A percentile compares a stretch with the other conserved stretches of the same genome.
Conservation (phyloP, 768 basidiomycete species). For the Lyophyllum semitale region DNA sequence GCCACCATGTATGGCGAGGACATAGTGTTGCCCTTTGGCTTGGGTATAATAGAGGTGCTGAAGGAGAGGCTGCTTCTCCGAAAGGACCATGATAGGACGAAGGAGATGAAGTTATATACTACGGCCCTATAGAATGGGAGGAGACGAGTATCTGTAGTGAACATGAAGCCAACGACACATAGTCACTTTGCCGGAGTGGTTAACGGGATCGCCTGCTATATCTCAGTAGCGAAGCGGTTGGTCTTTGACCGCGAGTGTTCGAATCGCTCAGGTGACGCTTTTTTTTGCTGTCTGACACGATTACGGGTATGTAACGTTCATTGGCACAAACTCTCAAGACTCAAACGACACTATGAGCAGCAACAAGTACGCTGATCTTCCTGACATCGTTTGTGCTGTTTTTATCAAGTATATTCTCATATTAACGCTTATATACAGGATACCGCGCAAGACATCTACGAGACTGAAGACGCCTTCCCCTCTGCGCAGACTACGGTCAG, state of each 20-base stretch:
- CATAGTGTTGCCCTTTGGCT: constrained; percentile 21
- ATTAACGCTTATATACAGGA: constrained; percentile 50
- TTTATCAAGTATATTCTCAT: constrained; percentile 9
- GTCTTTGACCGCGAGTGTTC: constrained; percentile 54
- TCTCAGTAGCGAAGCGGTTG: constrained; percentile 43
- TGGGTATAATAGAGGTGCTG: neutral
- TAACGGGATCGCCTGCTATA: constrained; percentile 85
- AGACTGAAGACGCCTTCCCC: constrained; percentile 80
- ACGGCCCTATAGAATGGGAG: too few species aligned
- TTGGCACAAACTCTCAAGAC: neutral
- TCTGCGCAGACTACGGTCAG: constrained; percentile 53
- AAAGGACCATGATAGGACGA: neutral
- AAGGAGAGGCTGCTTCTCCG: constrained; percentile 23
- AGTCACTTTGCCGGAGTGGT: constrained; percentile 95
- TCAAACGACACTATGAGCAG: constrained; percentile 45
- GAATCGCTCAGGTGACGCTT: constrained; percentile 54
- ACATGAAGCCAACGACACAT: neutral
- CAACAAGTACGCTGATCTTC: constrained; percentile 85
- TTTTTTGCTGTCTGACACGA: constrained; percentile 23
- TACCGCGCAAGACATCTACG: constrained; percentile 89
- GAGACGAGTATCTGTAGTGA: neutral
- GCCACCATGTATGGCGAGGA: constrained; percentile 79
- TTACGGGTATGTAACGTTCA: rapidly evolving
- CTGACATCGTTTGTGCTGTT: constrained; percentile 81
- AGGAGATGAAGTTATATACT: too few species aligned